Base-by-base conservation (phyloP, 192 early-diverging fungal species). In the Tieghemiomyces parasiticus region DNA sequence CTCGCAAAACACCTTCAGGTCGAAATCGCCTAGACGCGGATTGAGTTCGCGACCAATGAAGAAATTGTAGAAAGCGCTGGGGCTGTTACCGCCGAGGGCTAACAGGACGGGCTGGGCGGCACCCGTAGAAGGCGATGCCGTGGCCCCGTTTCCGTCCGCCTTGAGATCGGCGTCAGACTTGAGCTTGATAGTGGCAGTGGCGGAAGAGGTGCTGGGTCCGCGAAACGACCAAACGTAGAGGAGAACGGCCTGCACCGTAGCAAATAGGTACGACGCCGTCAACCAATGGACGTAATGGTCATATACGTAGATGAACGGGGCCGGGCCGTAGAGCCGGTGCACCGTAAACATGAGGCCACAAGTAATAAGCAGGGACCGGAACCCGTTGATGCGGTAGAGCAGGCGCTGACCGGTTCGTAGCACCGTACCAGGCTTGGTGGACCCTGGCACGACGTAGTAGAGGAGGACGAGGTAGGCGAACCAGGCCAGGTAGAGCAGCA, bases 1-100 rank as follows among this genome's bases (percentile, higher is more conserved):
- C 71, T 98, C 95, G 66, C 82, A 82, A 62, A 98, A 90, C 69
- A 74, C 90, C 76, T 98, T 98, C 67, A 98, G 77, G 62, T 98
- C 95, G 53, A 95, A 80, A 0, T 68, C 52, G 29, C 79, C 78
- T 50, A 92, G 70, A 35, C 93, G 83, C 52, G 95, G 95, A 71
- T 98, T 98, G 59, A 98, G 75, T 68, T 98, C 95, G 60, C 95
- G 79, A 10, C 95, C 95, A 42, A 98, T 93, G 67, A 90, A 93
- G 63, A 90, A 95, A 63, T 96, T 92, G 69, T 98, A 96, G 22
- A 92, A 60, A 16, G 74, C 66, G 71, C 90, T 91, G 33, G 90
- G 86, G n/a, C 90, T 86, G 77, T 96, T 94, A 33, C 93, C 95
- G 16, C 89, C 90, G 25, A 77, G 68, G 10, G 93, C 85, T 32